Evolutionary conservation across 1,284 basidiomycete species (phyloP).

Genomic region (Leccinum solheimii): DNA sequence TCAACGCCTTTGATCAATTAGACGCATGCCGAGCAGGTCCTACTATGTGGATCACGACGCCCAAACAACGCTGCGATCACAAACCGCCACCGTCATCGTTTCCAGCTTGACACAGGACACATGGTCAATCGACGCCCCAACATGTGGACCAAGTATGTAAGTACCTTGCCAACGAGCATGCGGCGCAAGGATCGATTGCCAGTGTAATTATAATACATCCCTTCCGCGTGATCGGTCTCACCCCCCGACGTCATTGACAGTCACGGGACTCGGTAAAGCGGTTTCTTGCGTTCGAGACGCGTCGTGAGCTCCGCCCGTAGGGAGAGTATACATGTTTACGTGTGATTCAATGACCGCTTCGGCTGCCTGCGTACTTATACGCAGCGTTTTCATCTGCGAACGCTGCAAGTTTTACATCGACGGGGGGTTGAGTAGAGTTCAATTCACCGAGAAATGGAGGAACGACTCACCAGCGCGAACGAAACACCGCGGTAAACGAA

Average conservation of each 20-base stretch:
- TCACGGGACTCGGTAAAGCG: slow-evolving; percentile 4
- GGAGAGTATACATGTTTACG: slow-evolving; percentile 45
- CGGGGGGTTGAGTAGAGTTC: not conserved
- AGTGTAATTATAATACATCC: not conserved
- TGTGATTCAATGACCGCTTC: slow-evolving; percentile 46
- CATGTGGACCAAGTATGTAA: not conserved
- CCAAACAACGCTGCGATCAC: not conserved
- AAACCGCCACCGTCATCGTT: not conserved
- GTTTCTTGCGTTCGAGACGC: slow-evolving; percentile 1
- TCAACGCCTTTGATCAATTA: not conserved
- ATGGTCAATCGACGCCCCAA: not conserved
- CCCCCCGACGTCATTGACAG: slow-evolving; percentile 6
- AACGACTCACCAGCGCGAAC: slow-evolving; percentile 52
- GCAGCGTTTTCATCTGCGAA: slow-evolving; percentile 37
- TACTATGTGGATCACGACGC: not conserved
- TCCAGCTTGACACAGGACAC: not conserved
- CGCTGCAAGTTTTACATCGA: slow-evolving; percentile 35
- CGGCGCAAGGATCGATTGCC: not conserved
- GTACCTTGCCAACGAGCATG: slow-evolving; percentile 4
- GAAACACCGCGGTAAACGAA: slow-evolving; percentile 53
- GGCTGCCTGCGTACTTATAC: slow-evolving; percentile 31
- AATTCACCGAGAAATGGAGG: not conserved
- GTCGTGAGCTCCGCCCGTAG: not conserved
- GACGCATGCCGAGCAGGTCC: not conserved
- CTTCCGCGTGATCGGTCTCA: not conserved